These are phyloP conservation scores for Trifolium dubium DNA, from an alignment of 306 rosid species.

Conservation along the genomic window DNA sequence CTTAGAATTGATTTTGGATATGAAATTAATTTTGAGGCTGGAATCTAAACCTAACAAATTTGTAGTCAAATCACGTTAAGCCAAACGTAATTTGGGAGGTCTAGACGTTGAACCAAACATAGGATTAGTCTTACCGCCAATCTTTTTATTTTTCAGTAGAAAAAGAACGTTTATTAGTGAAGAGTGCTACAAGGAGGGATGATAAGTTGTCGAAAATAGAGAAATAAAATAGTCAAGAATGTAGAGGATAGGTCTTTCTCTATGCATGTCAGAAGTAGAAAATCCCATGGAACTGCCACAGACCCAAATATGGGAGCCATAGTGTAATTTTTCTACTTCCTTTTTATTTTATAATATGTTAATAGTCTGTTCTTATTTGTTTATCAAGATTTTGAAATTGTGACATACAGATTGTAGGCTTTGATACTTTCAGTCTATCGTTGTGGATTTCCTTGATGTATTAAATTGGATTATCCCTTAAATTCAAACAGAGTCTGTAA, in stretches of 20 bases:
- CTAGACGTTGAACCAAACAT: background rate
- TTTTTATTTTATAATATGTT: conserved; percentile 2
- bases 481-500: conserved; percentile 34
- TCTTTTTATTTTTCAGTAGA: background rate
- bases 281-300: background rate
- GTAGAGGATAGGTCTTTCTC: background rate
- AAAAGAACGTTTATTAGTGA: background rate
- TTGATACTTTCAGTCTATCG: background rate
- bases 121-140: background rate
- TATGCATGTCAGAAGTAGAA: background rate
- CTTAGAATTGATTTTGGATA: background rate
- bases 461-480: conserved; percentile 33
- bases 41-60: background rate
- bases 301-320: background rate
- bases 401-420: conserved; percentile 23
- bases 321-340: background rate
- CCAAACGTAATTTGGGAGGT: background rate
- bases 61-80: background rate
- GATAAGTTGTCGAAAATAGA: conserved; percentile 7
- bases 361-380: conserved; percentile 8
- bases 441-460: background rate
- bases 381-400: conserved; percentile 16
- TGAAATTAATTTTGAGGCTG: background rate
- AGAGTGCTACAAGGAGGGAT: background rate
- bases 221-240: background rate